Evolutionary conservation across 495 filamentous ascomycete genomes (phyloP).

Genomic region (Daldinia decipiens): DNA sequence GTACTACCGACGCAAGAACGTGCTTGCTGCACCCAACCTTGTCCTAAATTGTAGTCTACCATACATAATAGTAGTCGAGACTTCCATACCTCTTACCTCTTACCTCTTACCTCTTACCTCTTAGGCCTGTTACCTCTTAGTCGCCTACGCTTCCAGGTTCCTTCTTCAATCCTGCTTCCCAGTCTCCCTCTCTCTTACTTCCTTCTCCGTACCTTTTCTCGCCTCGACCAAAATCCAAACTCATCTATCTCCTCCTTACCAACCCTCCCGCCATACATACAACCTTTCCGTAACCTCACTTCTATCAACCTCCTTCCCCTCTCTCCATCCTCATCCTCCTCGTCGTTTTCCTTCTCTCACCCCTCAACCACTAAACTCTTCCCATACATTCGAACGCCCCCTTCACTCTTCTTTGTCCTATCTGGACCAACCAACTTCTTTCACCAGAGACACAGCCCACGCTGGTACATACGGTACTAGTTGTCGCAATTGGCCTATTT

Average conservation of each 20-base stretch:
- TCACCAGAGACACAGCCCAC: conserved; percentile 31
- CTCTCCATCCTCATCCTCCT: conserved; percentile 38
- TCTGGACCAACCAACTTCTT: conserved; percentile 21
- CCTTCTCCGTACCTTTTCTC: conserved; percentile 38
- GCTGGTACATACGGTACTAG: conserved; percentile 19
- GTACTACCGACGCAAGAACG: conserved; percentile 38
- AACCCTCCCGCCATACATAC: conserved; percentile 26
- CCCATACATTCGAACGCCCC: conserved; percentile 31
- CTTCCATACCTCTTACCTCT: conserved; percentile 20
- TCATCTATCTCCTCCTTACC: conserved; percentile 29
- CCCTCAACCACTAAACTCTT: conserved; percentile 43
- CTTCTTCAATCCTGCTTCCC: conserved; percentile 43
- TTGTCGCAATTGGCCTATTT: conserved; percentile 29
- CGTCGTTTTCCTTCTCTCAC: conserved; percentile 28
- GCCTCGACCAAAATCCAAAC: conserved; percentile 28
- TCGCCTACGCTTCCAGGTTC: conserved; percentile 43
- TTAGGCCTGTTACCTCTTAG: conserved; percentile 15
- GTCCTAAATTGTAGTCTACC: conserved; percentile 33
- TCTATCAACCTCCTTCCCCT: conserved; percentile 39
- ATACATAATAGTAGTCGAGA: conserved; percentile 13
- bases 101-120: neutral
- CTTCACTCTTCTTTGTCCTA: conserved; percentile 40
- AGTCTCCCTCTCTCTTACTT: conserved; percentile 37
- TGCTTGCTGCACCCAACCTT: conserved; percentile 39
- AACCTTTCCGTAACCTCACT: conserved; percentile 41